Evolutionary conservation across 768 basidiomycete species (phyloP), one percentile per base, ranked within the genome.

Genomic region (Xerocomus potaroensis): DNA sequence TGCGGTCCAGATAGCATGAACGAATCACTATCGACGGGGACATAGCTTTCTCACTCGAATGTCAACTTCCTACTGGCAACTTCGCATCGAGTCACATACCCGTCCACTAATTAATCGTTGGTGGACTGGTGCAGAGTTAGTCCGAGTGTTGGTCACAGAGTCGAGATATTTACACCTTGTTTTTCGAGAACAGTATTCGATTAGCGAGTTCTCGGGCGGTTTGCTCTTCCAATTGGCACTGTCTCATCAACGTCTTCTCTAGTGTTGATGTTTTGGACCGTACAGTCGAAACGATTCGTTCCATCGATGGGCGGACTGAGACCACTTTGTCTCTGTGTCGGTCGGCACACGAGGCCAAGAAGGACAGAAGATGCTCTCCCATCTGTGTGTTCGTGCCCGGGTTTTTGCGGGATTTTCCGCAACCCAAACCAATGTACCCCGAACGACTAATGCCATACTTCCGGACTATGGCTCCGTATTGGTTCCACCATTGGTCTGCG

Each of bases 401-500:
- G n/a, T n/a, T n/a, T n/a, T n/a, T n/a, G 29, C 33, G 52, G 21
- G 59, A 54, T 42, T 54, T 52, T 33, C 37, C 61, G 8, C 62
- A 57, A 9, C 63, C 68, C 46, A 73, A 54, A 41, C 72, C 72
- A 14, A 67, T 61, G 27, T 63, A 58, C 3, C 63, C 64, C 14
- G 56, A 48, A 7, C 61, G 57, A 15, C 49, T 34, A 16, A 64
- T 43, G 3, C 50, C 51, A 35, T 50, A 53, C 18, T 19, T 43
- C 15, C 34, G 36, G 12, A 66, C 48, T 16, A 40, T 47, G 9
- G 18, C 8, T 3, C 38, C 16, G 35, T 73, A 60, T 26, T 49
- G 44, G 12, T 21, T 31, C 71, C 69, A 67, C 74, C 74, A 75
- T 34, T 53, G 53, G 16, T 64, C 54, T 49, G 57, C 62, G 14